These are phyloP conservation scores for Ottelia alismoides DNA, from an alignment of 106 monocot genomes.

Conservation along the genomic window DNA sequence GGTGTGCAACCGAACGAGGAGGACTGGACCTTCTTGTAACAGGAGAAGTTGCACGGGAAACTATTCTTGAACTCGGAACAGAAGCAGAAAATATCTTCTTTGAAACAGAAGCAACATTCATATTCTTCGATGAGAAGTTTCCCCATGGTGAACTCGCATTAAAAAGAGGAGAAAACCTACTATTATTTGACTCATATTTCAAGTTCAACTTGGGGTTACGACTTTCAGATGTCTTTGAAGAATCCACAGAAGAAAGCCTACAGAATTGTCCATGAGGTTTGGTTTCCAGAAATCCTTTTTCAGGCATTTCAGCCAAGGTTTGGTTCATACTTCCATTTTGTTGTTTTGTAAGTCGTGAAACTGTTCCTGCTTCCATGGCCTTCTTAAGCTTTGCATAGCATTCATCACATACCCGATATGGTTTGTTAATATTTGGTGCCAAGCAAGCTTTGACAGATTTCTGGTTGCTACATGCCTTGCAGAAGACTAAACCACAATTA, in stretches of 20 bases:
- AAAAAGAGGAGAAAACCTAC: conserved; percentile 7
- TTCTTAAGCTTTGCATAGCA: conserved; percentile 38
- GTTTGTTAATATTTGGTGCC: conserved; percentile 40
- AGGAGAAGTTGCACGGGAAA: conserved; percentile 40
- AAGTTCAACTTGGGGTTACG: conserved; percentile 6
- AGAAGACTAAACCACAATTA: conserved; percentile 43
- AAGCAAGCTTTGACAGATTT: conserved; percentile 38
- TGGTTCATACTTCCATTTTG: conserved; percentile 25
- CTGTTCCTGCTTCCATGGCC: conserved; percentile 8
- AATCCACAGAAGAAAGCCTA: conserved; percentile 36
- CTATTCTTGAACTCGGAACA: conserved; percentile 36
- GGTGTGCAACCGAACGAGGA: conserved; percentile 8
- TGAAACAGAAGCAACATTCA: conserved; percentile 23
- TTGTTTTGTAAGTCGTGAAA: conserved; percentile 23
- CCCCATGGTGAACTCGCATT: conserved; percentile 25
- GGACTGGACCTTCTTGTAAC: conserved; percentile 31
- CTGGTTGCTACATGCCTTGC: conserved; percentile 40
- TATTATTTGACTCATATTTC: conserved; percentile 16
- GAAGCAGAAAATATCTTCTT: conserved; percentile 42
- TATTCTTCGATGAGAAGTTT: conserved; percentile 17
- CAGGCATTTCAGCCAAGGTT: conserved; percentile 13
- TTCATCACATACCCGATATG: conserved; percentile 46
- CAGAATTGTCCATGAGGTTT: conserved; percentile 14
- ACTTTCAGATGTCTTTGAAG: conserved; percentile 22
- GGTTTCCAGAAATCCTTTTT: conserved; percentile 16